Evolutionary conservation across 352 stramenopile species (phyloP).

Genomic region (Pythium phragmiticola): DNA sequence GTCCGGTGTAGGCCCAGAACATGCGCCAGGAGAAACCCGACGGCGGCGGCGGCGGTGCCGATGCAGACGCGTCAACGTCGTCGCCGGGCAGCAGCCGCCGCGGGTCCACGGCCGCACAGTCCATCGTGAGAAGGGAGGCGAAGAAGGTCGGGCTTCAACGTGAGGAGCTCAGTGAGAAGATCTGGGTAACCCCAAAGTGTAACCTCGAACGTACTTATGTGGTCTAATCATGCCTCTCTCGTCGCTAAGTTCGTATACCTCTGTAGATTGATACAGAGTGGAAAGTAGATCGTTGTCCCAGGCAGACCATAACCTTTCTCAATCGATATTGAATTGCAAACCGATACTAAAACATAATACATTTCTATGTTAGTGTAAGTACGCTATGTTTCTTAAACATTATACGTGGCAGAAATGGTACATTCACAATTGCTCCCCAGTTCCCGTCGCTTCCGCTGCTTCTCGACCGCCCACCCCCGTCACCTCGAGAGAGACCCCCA

Average conservation of each 20-base stretch:
- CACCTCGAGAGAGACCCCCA: neutral
- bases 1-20: slow-evolving; percentile 79
- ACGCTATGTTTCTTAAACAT: neutral
- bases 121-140: slow-evolving; percentile 8
- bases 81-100: slow-evolving; percentile 21
- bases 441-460: neutral
- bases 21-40: slow-evolving; percentile 41
- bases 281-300: neutral
- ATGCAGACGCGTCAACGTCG: neutral
- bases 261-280: neutral
- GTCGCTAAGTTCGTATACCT: neutral
- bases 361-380: too few species aligned
- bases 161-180: slow-evolving; percentile 1
- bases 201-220: neutral
- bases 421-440: neutral
- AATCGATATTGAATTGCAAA: too few species aligned
- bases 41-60: neutral
- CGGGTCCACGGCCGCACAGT: slow-evolving; percentile 17
- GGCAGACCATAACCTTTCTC: too few species aligned
- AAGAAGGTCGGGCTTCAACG: neutral
- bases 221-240: neutral
- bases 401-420: neutral
- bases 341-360: too few species aligned
- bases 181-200: neutral
- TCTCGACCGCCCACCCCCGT: slow-evolving; percentile 3